Evolutionary conservation across 176 grass and related monocot species (phyloP).

Genomic region (Oryza meridionalis): DNA sequence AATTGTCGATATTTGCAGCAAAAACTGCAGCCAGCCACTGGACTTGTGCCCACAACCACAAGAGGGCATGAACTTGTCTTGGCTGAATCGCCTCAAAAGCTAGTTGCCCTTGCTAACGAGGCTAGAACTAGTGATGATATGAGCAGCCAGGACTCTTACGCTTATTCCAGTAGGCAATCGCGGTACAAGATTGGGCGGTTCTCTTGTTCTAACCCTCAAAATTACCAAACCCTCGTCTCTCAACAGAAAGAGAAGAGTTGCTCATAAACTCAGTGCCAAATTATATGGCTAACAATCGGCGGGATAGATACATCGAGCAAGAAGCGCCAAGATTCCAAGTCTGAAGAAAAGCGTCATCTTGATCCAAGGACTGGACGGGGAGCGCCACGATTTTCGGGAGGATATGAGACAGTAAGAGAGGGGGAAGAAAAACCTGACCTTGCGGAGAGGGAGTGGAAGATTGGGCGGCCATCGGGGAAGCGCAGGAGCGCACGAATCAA

Average conservation of each 20-base stretch:
- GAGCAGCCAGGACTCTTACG: background rate
- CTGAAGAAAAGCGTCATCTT: background rate
- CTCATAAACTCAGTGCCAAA: background rate
- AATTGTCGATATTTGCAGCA: background rate
- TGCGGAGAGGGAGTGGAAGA: conserved; percentile 33
- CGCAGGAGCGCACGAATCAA: background rate
- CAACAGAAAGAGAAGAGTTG: background rate
- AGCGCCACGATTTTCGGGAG: background rate
- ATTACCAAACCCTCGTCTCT: conserved; percentile 14
- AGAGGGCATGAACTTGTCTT: background rate
- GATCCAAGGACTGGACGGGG: background rate
- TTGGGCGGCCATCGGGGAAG: conserved; percentile 37
- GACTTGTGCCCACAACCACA: background rate
- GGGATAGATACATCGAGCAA: too few relatives aligned
- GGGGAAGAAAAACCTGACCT: conserved; percentile 19
- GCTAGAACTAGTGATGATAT: background rate
- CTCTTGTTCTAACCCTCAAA: background rate
- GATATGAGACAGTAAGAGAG: background rate
- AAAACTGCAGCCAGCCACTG: background rate
- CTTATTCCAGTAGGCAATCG: background rate
- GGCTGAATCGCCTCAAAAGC: background rate
- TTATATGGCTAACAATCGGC: background rate
- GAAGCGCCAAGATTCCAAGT: background rate
- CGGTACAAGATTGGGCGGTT: background rate
- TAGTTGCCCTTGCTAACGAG: background rate